A percentile compares a stretch with the other conserved stretches of the same genome.
These are phyloP conservation scores for Galerina marginata DNA, from an alignment of 768 basidiomycete genomes.

Conservation along the genomic window DNA sequence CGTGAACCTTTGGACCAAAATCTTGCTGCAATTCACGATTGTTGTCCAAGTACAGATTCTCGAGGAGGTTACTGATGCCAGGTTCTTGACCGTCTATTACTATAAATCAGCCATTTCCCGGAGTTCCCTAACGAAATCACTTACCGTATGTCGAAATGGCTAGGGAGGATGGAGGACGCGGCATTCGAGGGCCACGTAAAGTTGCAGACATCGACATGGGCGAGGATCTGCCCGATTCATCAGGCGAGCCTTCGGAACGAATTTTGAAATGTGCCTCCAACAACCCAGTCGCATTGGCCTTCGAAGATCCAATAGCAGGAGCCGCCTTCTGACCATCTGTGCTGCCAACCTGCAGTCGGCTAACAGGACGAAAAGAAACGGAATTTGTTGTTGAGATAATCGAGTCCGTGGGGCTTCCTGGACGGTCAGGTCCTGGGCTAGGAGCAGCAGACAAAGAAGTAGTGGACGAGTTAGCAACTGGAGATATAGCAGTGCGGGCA, in stretches of 20 bases:
- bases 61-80: slow-evolving; percentile 86
- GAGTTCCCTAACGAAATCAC: slow-evolving; percentile 23
- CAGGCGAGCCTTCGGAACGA: slow-evolving; percentile 67
- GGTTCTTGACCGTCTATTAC: slow-evolving; percentile 85
- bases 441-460: slow-evolving; percentile 34
- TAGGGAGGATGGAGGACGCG: slow-evolving; percentile 55
- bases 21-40: slow-evolving; percentile 86
- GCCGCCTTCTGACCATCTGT: slow-evolving; percentile 85
- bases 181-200: slow-evolving; percentile 51
- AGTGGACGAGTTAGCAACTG: slow-evolving; percentile 37
- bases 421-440: slow-evolving; percentile 52
- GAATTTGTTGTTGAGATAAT: slow-evolving; percentile 76
- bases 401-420: slow-evolving; percentile 84
- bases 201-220: slow-evolving; percentile 70
- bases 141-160: slow-evolving; percentile 78
- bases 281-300: slow-evolving; percentile 80
- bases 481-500: slow-evolving; percentile 46
- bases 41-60: slow-evolving; percentile 88
- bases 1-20: slow-evolving; percentile 88
- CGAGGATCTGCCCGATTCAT: slow-evolving; percentile 78
- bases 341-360: slow-evolving; percentile 72
- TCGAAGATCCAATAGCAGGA: slow-evolving; percentile 87
- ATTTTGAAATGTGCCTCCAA: slow-evolving; percentile 79
- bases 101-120: slow-evolving; percentile 1
- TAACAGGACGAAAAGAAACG: slow-evolving; percentile 57